Conservation (phyloP, 768 basidiomycete genomes). For the Lentinula sp. region DNA sequence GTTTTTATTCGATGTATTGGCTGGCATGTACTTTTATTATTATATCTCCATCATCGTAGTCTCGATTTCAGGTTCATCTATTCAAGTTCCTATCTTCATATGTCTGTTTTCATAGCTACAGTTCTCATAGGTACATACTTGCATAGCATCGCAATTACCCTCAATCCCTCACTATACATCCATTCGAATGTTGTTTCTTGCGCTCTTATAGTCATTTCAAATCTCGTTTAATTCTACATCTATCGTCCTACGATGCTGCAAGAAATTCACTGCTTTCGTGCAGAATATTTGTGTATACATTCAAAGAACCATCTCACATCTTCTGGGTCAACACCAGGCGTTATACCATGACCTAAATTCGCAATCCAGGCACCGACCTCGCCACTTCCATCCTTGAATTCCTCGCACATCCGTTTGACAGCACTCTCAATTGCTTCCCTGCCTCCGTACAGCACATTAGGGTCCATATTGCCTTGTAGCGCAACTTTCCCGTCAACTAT, state of each 20-base stretch:
- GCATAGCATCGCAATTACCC: background rate
- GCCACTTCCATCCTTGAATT: constrained; percentile 56
- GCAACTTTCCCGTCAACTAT: constrained; percentile 58
- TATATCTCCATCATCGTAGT: constrained; percentile 3
- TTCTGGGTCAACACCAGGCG: constrained; percentile 91
- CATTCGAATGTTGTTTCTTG: background rate
- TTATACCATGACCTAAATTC: constrained; percentile 96
- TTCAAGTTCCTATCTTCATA: background rate
- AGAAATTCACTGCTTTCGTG: constrained; percentile 7
- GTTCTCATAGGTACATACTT: background rate
- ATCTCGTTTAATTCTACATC: background rate
- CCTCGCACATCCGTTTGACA: constrained; percentile 75
- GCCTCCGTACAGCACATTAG: constrained; percentile 80
- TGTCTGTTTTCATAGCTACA: constrained; percentile 1
- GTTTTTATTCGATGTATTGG: constrained; percentile 10
- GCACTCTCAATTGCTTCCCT: constrained; percentile 78
- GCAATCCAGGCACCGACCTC: constrained; percentile 76
- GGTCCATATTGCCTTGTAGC: constrained; percentile 94
- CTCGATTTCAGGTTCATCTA: background rate
- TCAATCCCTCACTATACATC: background rate
- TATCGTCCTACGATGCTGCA: background rate
- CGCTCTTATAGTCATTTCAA: background rate
- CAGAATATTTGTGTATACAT: constrained; percentile 81
- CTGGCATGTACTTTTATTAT: constrained; percentile 4
- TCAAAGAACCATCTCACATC: constrained; percentile 89